Evolutionary conservation across 2,329 filamentous ascomycete genomes (phyloP), one percentile per base, ranked within the genome.

Genomic region (Xylariaceae sp.): DNA sequence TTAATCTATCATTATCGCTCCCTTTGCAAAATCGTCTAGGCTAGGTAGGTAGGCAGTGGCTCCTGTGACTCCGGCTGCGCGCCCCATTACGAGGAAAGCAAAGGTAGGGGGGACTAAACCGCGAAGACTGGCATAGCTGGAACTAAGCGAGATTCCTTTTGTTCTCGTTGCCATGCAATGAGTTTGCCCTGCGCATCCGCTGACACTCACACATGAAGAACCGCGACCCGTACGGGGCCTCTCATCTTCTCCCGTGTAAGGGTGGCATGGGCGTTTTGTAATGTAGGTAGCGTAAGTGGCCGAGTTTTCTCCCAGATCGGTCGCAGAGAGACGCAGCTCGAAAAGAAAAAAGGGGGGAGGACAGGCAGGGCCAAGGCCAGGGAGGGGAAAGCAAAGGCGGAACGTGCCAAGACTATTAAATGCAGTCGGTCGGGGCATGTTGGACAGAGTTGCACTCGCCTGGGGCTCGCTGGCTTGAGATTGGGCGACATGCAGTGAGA

Each of bases 391-490:
- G 26, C 26, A 4, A 26, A 8, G 4, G n/a, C n/a, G n/a, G 29
- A 43, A 49, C 46, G 9, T 13, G 44, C 46, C 40, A 49, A 57
- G 46, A 29, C 32, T 54, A 34, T 34, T 5, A 8, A 21, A 52
- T 51, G 51, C 42, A 52, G 51, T 54, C 55, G 55, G 55, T 55
- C 55, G 56, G 56, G 42, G 46, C 49, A 51, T 53, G 47, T 29
- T 49, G 29, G 46, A 49, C 52, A 39, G 45, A 44, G 26, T 26
- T 5, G 8, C 26, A 26, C 8, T 26, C 8, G 26, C 26, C 26
- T 26, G 26, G 5, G 26, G 26, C 26, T 57, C 55, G 46, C 45
- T 39, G 30, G 34, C 45, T 57, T 37, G 47, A 52, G 49, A 55
- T 52, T 55, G 55, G 52, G 41, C 46, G 30, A 18, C 49, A 55